Evolutionary conservation across 805 yeast species (phyloP), one percentile per base, ranked within the genome.

Genomic region (Starmerella potacharoeniae): DNA sequence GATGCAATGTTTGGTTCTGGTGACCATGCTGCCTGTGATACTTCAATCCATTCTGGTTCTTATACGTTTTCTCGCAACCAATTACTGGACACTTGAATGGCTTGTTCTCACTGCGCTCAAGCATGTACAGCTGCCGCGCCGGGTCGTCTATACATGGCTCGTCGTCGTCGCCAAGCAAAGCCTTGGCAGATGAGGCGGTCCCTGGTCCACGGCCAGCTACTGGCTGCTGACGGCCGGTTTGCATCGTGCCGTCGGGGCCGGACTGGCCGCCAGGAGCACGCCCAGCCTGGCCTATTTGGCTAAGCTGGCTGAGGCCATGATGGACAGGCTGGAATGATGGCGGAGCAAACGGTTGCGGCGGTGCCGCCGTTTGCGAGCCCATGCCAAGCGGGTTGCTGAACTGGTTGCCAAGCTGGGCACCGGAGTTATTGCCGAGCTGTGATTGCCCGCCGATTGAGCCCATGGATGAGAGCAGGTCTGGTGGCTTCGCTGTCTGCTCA

Each of bases 1-100:
- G 86, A 65, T 87, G 84, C 55, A 91, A 73, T 39, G 87, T 88
- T 71, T 91, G 98, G 68, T 91, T 90, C 71, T 90, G 97, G 71
- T 91, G 98, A 42, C 98, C 98, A 69, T 91, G 98, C 55, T 85
- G 74, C 61, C 96, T 78, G 71, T 93, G 98, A 71, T 93, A 93
- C 70, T 93, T 93, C 66, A 93, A 76, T 16, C 98, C 98, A 67
- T 93, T 93, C 72, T 93, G 98, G 70, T 93, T 93, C 73, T 93
- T 93, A 71, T 93, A 93, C 33, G 91, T 90, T 75, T 93, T 93
- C 64, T 90, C 97, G 71, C 98, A 93, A 7, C 98, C 98, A 65
- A 89, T 86, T 45, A 93, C 98, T 0, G 97, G 98, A 73, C 98
- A 93, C 69, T 85, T 89, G 74, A 84, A 93, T 34, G 98, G 98